A percentile compares a stretch with the other conserved stretches of the same genome.
Evolutionary conservation across 2,329 filamentous ascomycete species (phyloP).

Genomic region (Pyrenochaeta sp.): DNA sequence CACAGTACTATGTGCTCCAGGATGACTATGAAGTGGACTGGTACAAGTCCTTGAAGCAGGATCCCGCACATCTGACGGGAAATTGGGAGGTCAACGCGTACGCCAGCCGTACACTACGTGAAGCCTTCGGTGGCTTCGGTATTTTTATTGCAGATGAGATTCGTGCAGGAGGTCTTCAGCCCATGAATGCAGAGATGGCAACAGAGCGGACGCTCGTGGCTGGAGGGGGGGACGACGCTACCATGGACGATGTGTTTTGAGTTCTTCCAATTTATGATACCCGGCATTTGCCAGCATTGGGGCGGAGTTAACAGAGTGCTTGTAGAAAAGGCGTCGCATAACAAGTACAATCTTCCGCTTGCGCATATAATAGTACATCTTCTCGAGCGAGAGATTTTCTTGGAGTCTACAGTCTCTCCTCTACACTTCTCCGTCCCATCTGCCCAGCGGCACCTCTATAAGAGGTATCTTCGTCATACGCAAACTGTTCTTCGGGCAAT

Average conservation of each 20-base stretch:
- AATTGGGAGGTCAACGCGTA: constrained; percentile 88
- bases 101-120: constrained; percentile 79
- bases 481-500: constrained; percentile 52
- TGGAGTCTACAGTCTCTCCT: constrained; percentile 14
- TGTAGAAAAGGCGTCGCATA: not conserved
- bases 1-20: constrained; percentile 72
- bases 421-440: constrained; percentile 20
- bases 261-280: constrained; percentile 40
- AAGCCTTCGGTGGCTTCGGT: constrained; percentile 88
- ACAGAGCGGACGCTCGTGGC: constrained; percentile 59
- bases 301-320: constrained; percentile 28
- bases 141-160: constrained; percentile 84
- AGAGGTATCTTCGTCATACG: constrained; percentile 50
- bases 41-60: constrained; percentile 71
- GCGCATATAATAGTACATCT: not conserved
- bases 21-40: constrained; percentile 77
- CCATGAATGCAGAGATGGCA: constrained; percentile 39
- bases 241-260: constrained; percentile 55
- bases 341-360: not conserved
- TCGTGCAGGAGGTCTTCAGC: constrained; percentile 48
- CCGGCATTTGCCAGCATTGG: constrained; percentile 37
- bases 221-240: constrained; percentile 61
- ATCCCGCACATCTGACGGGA: constrained; percentile 73
- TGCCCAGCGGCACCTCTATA: constrained; percentile 48
- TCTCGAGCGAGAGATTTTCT: no score